Evolutionary conservation across 768 basidiomycete species (phyloP), one percentile per base, ranked within the genome.

Genomic region (Hebeloma cylindrosporum): DNA sequence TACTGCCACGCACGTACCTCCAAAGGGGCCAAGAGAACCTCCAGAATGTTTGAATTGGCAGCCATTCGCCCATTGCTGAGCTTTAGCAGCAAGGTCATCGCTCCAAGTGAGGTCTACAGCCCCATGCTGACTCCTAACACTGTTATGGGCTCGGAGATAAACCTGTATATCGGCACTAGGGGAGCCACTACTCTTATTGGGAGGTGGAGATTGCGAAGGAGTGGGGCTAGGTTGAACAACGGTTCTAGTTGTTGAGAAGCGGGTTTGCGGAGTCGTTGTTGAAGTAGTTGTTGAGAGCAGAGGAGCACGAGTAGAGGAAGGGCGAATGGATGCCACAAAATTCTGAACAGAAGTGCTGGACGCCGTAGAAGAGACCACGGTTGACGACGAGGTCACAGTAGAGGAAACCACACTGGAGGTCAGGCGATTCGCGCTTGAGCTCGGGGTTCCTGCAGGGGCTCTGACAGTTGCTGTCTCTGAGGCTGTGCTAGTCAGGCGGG

Each of bases 31-130:
- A 23, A 87, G 73, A 18, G 68, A 62, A 20, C 85, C 85, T 16
- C 76, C 76, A 10, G 84, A 85, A 59, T 93, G 90, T 50, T 79
- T 23, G 61, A 84, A 88, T 3, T 72, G 58, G 58, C 90, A 93
- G 10, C 66, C 64, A 52, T 81, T 71, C 3, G 86, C 85, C 82
- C 85, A 88, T 43, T 74, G 59, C 57, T 83, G 78, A 5, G 89
- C 90, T 47, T 75, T 77, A n/a, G 61, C 57, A 1, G 85, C 82
- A 29, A 85, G 61, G 2, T 64, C 60, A 42, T 78, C 66, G 60
- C 69, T 81, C 87, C 88, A 93, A 0, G 75, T 77, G 34, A 93
- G 65, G 6, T 75, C 48, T 1, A 60, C 35, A 14, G 88, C 90
- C 30, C 83, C 85, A 57, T 88, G 83, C 43, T 74, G 60, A 2